Conservation (phyloP, 2,329 filamentous ascomycete genomes). For the Beauveria rudraprayagi region DNA sequence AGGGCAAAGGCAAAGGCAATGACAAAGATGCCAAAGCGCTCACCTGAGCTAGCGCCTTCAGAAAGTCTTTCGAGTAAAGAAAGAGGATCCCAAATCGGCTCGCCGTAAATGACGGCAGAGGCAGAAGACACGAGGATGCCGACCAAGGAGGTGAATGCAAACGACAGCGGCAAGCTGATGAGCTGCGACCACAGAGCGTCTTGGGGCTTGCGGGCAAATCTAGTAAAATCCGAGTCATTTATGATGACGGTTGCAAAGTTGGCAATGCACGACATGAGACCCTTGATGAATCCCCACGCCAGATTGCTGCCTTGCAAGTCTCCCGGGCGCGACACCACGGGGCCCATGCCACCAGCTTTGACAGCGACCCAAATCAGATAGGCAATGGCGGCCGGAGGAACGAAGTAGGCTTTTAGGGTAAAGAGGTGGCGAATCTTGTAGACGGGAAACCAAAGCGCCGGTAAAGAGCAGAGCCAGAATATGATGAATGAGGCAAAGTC, state of each 20-base stretch:
- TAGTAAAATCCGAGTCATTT: conserved; percentile 75
- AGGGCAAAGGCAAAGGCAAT: conserved; percentile 64
- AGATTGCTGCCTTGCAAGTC: conserved; percentile 58
- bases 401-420: conserved; percentile 80
- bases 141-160: conserved; percentile 76
- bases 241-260: conserved; percentile 86
- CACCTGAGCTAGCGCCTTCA: conserved; percentile 57
- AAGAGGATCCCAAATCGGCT: conserved; percentile 68
- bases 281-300: conserved; percentile 74
- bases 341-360: conserved; percentile 72
- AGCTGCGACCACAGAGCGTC: conserved; percentile 79
- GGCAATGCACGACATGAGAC: conserved; percentile 81
- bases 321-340: conserved; percentile 64
- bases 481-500: conserved; percentile 78
- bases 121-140: conserved; percentile 71
- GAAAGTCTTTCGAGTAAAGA: conserved; percentile 60
- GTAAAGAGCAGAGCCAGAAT: conserved; percentile 75
- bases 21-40: conserved; percentile 69
- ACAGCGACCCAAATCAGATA: conserved; percentile 85
- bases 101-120: conserved; percentile 57
- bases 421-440: conserved; percentile 85
- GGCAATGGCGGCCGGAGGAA: conserved; percentile 70
- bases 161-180: conserved; percentile 61
- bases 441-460: conserved; percentile 83
- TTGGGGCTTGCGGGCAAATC: conserved; percentile 70